These are phyloP conservation scores for Leishmania major DNA, from an alignment of 208 protist genomes.

Conservation along the genomic window DNA sequence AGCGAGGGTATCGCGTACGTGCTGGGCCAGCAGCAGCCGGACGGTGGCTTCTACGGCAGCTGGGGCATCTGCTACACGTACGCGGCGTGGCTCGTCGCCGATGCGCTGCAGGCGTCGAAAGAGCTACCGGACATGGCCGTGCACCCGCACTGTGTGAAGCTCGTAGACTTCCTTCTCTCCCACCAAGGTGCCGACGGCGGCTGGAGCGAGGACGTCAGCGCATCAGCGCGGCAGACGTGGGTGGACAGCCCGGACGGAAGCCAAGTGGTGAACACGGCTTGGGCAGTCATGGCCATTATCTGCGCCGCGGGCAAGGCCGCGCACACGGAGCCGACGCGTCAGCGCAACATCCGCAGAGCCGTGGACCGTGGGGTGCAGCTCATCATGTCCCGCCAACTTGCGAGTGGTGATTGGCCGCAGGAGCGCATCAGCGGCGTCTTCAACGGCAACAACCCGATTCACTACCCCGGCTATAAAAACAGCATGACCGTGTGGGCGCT, in stretches of 20 bases:
- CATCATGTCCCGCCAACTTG: constrained; percentile 87
- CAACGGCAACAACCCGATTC: constrained; percentile 98
- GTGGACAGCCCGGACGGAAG: constrained; percentile 84
- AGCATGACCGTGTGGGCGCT: constrained; percentile 98
- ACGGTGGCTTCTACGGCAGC: constrained; percentile 95
- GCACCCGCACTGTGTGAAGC: constrained; percentile 74
- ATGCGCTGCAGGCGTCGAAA: constrained; percentile 81
- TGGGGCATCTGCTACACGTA: constrained; percentile 99
- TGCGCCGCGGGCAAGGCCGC: constrained; percentile 42
- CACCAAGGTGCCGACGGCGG: constrained; percentile 95
- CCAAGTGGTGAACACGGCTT: constrained; percentile 97
- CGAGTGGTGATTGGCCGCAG: constrained; percentile 90
- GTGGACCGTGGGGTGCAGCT: constrained; percentile 87
- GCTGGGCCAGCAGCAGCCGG: constrained; percentile 83
- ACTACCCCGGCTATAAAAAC: constrained; percentile 97
- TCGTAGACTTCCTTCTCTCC: constrained; percentile 90
- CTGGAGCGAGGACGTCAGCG: constrained; percentile 96
- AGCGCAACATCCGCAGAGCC: constrained; percentile 37
- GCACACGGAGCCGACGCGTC: constrained; percentile 25
- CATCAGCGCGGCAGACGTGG: constrained; percentile 90
- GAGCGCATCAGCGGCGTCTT: constrained; percentile 97
- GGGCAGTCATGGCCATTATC: constrained; percentile 96
- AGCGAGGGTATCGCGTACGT: constrained; percentile 89
- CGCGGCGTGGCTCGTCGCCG: constrained; percentile 95
- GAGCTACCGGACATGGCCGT: constrained; percentile 76